A percentile compares a stretch with the other conserved stretches of the same genome.
phyloP scores from a whole-genome alignment of 768 basidiomycete species.

The Cubamyces lactineus region DNA sequence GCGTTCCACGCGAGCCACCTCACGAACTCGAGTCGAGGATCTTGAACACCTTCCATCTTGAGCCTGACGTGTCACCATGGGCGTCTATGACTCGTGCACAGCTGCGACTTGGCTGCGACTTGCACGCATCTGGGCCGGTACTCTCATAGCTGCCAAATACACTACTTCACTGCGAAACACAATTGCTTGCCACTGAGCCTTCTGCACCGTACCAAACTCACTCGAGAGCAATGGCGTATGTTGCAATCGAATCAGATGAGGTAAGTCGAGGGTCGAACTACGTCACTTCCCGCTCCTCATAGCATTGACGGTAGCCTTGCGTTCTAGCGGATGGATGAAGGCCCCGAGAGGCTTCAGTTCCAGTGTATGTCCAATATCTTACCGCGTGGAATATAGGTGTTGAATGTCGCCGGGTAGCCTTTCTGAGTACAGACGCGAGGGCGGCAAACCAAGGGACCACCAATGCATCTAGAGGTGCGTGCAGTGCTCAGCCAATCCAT shows the following conservation, averaged over 20 bases:
- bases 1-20: too few species aligned
- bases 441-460: slow-evolving; percentile 18
- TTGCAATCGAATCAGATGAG: slow-evolving; percentile 36
- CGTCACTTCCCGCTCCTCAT: slow-evolving; percentile 5
- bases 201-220: background rate
- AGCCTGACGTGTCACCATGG: slow-evolving; percentile 5
- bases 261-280: slow-evolving; percentile 18
- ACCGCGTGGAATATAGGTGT: background rate
- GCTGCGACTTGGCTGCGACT: background rate
- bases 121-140: background rate
- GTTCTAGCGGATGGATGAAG: slow-evolving; percentile 37
- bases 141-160: too few species aligned
- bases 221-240: slow-evolving; percentile 32
- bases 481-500: too few species aligned
- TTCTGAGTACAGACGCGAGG: slow-evolving; percentile 32
- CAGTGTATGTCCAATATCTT: slow-evolving; percentile 26
- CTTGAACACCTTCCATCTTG: slow-evolving; percentile 12
- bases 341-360: slow-evolving; percentile 36
- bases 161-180: background rate
- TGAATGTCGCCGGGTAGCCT: slow-evolving; percentile 21
- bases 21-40: too few species aligned
- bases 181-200: background rate
- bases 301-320: slow-evolving; percentile 24
- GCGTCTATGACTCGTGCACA: background rate
- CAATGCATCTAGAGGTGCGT: slow-evolving; percentile 25